Evolutionary conservation across 805 yeast species (phyloP).

Genomic region (Metschnikowia gelsemii): DNA sequence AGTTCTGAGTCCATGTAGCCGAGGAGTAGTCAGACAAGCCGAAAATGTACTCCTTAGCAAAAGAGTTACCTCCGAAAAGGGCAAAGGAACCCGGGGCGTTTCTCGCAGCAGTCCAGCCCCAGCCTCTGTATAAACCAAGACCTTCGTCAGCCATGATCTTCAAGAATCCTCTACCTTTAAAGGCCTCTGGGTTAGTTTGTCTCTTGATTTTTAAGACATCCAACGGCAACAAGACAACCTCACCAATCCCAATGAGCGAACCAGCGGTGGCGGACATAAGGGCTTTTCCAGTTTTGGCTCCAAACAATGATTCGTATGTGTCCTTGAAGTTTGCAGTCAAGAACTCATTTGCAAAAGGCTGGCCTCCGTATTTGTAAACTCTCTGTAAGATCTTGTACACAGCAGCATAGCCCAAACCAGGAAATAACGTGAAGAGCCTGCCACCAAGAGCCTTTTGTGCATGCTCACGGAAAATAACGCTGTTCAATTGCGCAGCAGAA

Average conservation of each 20-base stretch:
- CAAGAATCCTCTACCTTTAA: constrained; percentile 95
- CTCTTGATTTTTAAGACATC: constrained; percentile 97
- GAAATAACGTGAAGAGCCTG: constrained; percentile 82
- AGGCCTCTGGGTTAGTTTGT: constrained; percentile 99
- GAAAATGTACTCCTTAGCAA: constrained; percentile 93
- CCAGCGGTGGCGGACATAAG: constrained; percentile 96
- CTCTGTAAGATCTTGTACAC: constrained; percentile 94
- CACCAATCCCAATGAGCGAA: constrained; percentile 95
- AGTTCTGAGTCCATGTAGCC: constrained; percentile 95
- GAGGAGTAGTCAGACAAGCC: constrained; percentile 81
- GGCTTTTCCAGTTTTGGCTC: constrained; percentile 97
- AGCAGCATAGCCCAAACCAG: constrained; percentile 98
- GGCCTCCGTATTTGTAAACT: constrained; percentile 99
- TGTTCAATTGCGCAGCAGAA: constrained; percentile 65
- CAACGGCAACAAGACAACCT: constrained; percentile 88
- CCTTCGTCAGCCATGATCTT: constrained; percentile 90
- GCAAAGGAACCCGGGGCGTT: constrained; percentile 99
- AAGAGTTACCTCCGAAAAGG: constrained; percentile 96
- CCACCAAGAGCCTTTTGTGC: constrained; percentile 68
- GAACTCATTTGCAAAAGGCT: constrained; percentile 96
- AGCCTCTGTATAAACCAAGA: constrained; percentile 89
- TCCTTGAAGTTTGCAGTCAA: constrained; percentile 70
- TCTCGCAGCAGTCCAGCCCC: constrained; percentile 99
- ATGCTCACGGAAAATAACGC: constrained; percentile 81
- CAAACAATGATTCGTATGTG: constrained; percentile 73